A percentile compares a stretch with the other conserved stretches of the same genome.
Conservation (phyloP, 345 rosid genomes). For the Hibiscus mutabilis region DNA sequence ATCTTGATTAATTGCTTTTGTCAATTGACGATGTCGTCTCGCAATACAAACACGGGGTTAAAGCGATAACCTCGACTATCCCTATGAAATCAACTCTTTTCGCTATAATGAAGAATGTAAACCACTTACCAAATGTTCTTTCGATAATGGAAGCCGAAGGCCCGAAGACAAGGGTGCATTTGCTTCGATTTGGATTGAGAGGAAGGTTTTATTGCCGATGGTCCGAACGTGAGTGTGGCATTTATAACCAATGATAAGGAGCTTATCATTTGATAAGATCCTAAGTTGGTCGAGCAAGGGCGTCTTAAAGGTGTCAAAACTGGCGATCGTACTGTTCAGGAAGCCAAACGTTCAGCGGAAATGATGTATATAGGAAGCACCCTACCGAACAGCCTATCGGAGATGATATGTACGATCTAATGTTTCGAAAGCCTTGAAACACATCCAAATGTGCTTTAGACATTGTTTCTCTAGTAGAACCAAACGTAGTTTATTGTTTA, state of each 20-base stretch:
- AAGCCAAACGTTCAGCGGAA: constrained; percentile 46
- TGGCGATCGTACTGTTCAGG: constrained; percentile 30
- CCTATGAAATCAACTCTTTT: constrained; percentile 55
- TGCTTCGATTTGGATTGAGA: constrained; percentile 62
- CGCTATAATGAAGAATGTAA: constrained; percentile 52
- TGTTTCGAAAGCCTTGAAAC: neutral
- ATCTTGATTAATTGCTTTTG: too few relatives aligned
- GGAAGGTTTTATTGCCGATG: constrained; percentile 54
- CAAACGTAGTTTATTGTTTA: neutral
- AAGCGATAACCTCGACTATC: constrained; percentile 46
- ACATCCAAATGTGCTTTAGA: neutral
- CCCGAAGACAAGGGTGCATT: constrained; percentile 37
- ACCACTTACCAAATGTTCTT: constrained; percentile 61
- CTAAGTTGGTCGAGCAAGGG: constrained; percentile 49
- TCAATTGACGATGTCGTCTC: constrained; percentile 43
- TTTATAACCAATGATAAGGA: constrained; percentile 45
- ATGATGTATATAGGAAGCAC: constrained; percentile 72
- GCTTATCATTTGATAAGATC: constrained; percentile 49
- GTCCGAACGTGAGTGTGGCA: constrained; percentile 63
- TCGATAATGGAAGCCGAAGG: constrained; percentile 61
- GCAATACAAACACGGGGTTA: constrained; percentile 49
- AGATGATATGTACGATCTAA: constrained; percentile 38
- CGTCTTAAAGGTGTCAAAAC: constrained; percentile 35
- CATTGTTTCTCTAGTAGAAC: neutral
- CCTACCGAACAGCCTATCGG: constrained; percentile 56